These are phyloP conservation scores for Fusarium euwallaceae DNA, from an alignment of 2,329 filamentous ascomycete genomes.

Conservation along the genomic window DNA sequence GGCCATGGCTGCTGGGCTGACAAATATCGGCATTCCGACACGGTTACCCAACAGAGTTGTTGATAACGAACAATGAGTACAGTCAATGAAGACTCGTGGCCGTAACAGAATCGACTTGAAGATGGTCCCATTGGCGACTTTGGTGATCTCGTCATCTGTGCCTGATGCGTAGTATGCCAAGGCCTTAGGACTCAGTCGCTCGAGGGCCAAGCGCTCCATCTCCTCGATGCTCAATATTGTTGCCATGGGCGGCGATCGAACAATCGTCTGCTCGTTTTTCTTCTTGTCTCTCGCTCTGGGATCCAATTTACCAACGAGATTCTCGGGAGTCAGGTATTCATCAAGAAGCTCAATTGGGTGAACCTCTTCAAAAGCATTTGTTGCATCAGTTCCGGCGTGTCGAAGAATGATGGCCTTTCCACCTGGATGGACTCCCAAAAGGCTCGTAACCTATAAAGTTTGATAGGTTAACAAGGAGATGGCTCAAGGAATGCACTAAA, in stretches of 20 bases:
- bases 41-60: constrained; percentile 72
- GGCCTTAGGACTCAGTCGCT: constrained; percentile 20
- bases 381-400: constrained; percentile 26
- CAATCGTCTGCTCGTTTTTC: neutral
- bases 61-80: constrained; percentile 76
- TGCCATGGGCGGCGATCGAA: neutral
- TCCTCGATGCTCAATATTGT: constrained; percentile 22
- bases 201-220: constrained; percentile 12
- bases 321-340: constrained; percentile 13
- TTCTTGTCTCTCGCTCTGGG: neutral
- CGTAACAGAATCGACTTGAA: constrained; percentile 83
- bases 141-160: constrained; percentile 80
- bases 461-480: neutral
- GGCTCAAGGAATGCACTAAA: neutral
- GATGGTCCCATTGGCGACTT: constrained; percentile 79
- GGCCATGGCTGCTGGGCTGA: constrained; percentile 72
- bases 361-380: constrained; percentile 17
- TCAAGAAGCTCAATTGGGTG: constrained; percentile 21
- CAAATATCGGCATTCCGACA: constrained; percentile 69
- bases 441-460: constrained; percentile 5
- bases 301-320: constrained; percentile 12
- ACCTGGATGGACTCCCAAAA: constrained; percentile 17
- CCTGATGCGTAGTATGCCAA: constrained; percentile 85
- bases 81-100: constrained; percentile 86
- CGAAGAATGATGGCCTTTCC: constrained; percentile 22